Conservation (phyloP, 129 eudicot genomes). For the Arctium lappa region DNA sequence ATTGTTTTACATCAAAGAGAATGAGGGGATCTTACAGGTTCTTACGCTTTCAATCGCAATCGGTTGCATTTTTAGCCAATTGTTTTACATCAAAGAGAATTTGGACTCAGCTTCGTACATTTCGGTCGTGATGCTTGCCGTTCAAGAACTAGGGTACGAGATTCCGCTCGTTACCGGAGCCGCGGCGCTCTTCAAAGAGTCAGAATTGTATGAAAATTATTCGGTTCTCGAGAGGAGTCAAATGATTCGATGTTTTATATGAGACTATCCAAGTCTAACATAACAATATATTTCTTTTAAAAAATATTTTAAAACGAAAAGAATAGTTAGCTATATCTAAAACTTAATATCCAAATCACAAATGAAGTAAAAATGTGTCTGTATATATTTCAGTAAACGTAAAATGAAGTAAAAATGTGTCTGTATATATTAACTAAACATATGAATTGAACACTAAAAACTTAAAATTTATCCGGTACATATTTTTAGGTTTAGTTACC, state of each 20-base stretch:
- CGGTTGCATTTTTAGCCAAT: constrained; percentile 53
- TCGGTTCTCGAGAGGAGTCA: constrained; percentile 71
- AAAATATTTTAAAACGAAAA: no score
- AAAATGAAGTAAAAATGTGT: no score
- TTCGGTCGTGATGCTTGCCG: constrained; percentile 79
- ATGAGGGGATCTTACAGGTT: constrained; percentile 53
- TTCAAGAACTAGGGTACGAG: constrained; percentile 77
- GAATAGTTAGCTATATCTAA: no score
- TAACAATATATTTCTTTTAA: no score
- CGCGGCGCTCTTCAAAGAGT: constrained; percentile 53
- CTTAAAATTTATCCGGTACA: no score
- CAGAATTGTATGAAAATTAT: constrained; percentile 51
- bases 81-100: constrained; percentile 54
- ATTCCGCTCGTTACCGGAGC: constrained; percentile 75
- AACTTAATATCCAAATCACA: no score
- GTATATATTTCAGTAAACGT: no score
- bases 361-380: no score
- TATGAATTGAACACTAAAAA: no score
- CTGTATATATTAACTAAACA: no score
- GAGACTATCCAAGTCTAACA: no score
- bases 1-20: constrained; percentile 52
- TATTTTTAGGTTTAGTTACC: constrained; percentile 5
- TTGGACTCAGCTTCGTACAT: constrained; percentile 57
- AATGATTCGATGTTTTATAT: constrained; percentile 51
- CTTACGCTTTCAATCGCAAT: constrained; percentile 70